Evolutionary conservation across 306 rosid genomes (phyloP).

Genomic region (Lathyrus aphaca): DNA sequence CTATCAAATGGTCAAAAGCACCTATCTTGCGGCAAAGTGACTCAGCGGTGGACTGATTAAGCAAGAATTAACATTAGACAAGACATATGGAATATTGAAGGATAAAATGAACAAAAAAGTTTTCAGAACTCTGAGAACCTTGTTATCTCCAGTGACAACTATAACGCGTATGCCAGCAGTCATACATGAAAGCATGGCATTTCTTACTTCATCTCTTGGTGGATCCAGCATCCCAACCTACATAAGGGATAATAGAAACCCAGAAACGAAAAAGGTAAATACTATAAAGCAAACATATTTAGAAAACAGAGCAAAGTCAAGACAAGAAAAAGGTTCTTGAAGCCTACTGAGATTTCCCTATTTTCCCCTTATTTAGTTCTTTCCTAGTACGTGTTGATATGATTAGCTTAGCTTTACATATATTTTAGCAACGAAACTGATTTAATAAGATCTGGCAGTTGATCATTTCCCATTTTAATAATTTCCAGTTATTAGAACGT

Average conservation of each 20-base stretch:
- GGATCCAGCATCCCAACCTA: constrained; percentile 99
- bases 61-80: constrained; percentile 42
- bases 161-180: constrained; percentile 98
- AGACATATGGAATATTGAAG: constrained; percentile 30
- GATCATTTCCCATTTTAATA: constrained; percentile 24
- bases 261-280: constrained; percentile 14
- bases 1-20: constrained; percentile 80
- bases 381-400: background rate
- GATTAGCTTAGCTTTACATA: constrained; percentile 1
- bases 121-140: constrained; percentile 55
- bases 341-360: constrained; percentile 7
- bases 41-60: constrained; percentile 90
- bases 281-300: background rate
- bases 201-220: constrained; percentile 97
- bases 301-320: constrained; percentile 13
- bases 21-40: constrained; percentile 96
- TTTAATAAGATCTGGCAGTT: background rate
- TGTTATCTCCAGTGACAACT: constrained; percentile 99
- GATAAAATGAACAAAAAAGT: constrained; percentile 25
- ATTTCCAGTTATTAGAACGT: constrained; percentile 5
- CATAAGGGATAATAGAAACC: constrained; percentile 33
- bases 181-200: constrained; percentile 93
- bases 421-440: background rate
- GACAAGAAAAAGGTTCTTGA: constrained; percentile 6
- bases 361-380: constrained; percentile 2